Base-by-base conservation (phyloP, 2,329 filamentous ascomycete species). In the Neonectria hederae region DNA sequence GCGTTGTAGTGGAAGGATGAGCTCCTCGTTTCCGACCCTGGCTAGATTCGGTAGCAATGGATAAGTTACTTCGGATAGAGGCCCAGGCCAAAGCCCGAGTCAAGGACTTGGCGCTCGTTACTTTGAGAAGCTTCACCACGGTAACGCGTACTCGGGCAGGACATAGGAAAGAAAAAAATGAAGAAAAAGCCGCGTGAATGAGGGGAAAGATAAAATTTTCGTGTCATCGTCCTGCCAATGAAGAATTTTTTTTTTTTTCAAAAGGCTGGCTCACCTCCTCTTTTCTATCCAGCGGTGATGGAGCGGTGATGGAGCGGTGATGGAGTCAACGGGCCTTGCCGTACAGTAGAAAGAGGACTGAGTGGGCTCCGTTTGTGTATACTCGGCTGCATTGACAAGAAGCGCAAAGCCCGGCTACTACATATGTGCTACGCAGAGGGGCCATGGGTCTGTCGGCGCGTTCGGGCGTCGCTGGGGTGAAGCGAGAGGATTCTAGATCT, bases 381-480 rank as follows among this genome's bases (percentile, higher is more conserved):
- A 17, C 46, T 64, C 55, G 59, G 60, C 54, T 65, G 61, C 62
- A 65, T 55, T 43, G 38, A 45, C 24, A 46, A 35, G 26, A 9
- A 7, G 28, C n/a, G 28, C 28, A 28, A 51, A 19, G n/a, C 32
- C 32, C 32, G 32, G 32, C 32, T 38, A 38, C 32, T 17, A 14
- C 32, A 38, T 38, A 17, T 38, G 32, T 17, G 14, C 32, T 28
- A 30, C 24, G 28, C 30, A 22, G 52, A 71, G 57, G 68, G 62
- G 70, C 65, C 70, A 71, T 69, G 68, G 70, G 60, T 64, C 70
- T n/a, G 46, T 49, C 46, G 26, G 45, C 13, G 45, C 54, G 52
- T 55, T 62, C 22, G 49, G 59, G 62, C 68, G 71, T 73, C 69
- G 68, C 63, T 45, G 52, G 69, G 71, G 69, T 72, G 67, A 69